phyloP scores from a whole-genome alignment of 768 basidiomycete species.

The Mycena galericulata region DNA sequence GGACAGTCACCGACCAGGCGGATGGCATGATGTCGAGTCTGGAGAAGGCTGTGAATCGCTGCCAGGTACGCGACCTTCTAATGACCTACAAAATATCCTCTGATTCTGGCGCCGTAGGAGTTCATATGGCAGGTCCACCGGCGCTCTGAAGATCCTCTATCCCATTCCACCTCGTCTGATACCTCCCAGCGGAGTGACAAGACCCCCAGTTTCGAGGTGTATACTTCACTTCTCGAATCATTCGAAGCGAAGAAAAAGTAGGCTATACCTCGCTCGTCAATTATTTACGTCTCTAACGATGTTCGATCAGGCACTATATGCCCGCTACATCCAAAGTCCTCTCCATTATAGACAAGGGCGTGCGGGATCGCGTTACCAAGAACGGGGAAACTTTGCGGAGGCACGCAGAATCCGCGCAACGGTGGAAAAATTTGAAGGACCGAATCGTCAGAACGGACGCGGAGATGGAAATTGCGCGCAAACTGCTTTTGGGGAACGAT shows the following conservation, averaged over 20 bases:
- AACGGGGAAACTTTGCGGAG: constrained; percentile 95
- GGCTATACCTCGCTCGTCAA: constrained; percentile 28
- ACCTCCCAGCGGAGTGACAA: constrained; percentile 63
- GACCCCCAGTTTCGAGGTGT: constrained; percentile 69
- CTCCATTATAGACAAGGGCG: constrained; percentile 93
- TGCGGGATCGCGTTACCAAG: constrained; percentile 93
- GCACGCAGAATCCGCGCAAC: constrained; percentile 88
- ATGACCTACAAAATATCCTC: constrained; percentile 16
- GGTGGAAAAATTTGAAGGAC: constrained; percentile 86
- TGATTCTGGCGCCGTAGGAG: constrained; percentile 60
- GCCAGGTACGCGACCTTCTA: constrained; percentile 70
- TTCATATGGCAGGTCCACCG: constrained; percentile 88
- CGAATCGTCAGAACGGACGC: constrained; percentile 83
- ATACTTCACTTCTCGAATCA: constrained; percentile 74
- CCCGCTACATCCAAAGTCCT: constrained; percentile 94
- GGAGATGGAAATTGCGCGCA: constrained; percentile 83
- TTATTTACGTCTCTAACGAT: constrained; percentile 29
- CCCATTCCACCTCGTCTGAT: constrained; percentile 57
- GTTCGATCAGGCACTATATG: constrained; percentile 82
- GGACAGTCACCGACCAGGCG: constrained; percentile 94
- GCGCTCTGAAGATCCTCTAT: constrained; percentile 60
- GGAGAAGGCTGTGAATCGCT: constrained; percentile 92
- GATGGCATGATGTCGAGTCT: constrained; percentile 98
- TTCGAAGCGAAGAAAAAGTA: constrained; percentile 93
- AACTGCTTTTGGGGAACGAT: constrained; percentile 65